Evolutionary conservation across 179 eudicot genomes (phyloP).

Genomic region (Silene noctiflora): DNA sequence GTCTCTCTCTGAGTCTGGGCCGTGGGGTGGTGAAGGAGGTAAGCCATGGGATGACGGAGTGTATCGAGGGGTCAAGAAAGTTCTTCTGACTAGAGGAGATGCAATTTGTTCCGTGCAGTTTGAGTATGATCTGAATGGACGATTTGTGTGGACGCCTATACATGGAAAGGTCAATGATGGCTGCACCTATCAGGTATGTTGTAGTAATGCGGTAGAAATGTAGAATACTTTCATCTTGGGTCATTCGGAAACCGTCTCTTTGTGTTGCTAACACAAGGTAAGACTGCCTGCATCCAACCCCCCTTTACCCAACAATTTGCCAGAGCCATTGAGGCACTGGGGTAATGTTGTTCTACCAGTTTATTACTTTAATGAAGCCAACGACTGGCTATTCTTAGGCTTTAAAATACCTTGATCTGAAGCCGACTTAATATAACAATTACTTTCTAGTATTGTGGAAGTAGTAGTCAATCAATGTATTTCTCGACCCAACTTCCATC

Average conservation of each 20-base stretch:
- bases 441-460: not conserved
- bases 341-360: no score
- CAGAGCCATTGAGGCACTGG: no score
- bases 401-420: not conserved
- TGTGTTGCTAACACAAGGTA: no score
- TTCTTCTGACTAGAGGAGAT: constrained; percentile 34
- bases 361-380: not conserved
- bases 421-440: no score
- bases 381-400: not conserved
- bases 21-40: constrained; percentile 43
- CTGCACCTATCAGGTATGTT: constrained; percentile 35
- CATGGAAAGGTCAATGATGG: constrained; percentile 33
- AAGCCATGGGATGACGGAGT: constrained; percentile 43
- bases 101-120: constrained; percentile 39
- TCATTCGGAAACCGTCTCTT: no score
- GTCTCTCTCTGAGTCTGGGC: constrained; percentile 18
- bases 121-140: constrained; percentile 37
- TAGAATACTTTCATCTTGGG: not conserved
- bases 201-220: not conserved
- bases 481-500: not conserved
- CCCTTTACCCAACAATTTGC: no score
- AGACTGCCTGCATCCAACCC: no score
- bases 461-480: not conserved
- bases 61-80: constrained; percentile 29
- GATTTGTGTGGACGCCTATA: constrained; percentile 31